Evolutionary conservation across 768 basidiomycete species (phyloP).

Genomic region (Astraeus odoratus): DNA sequence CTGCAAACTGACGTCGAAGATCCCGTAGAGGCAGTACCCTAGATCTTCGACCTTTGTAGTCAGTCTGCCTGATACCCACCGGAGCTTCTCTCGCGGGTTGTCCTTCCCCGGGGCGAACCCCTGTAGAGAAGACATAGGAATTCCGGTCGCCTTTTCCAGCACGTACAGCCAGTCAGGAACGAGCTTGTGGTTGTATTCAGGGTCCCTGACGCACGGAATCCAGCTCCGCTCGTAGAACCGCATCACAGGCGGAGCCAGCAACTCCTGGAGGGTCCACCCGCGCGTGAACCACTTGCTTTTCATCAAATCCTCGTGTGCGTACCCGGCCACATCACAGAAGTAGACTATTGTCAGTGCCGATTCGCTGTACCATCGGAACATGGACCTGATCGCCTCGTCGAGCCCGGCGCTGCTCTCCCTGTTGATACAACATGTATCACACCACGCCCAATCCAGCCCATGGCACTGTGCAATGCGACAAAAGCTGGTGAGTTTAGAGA

Average conservation of each 20-base stretch:
- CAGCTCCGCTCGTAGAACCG: conserved; percentile 5
- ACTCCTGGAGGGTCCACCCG: conserved; percentile 3
- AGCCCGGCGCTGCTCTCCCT: conserved; percentile 13
- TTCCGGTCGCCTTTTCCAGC: conserved; percentile 1
- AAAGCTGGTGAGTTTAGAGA: conserved; percentile 3
- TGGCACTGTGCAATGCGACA: not conserved
- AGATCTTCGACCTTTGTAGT: conserved; percentile 6
- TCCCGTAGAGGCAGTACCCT: conserved; percentile 10
- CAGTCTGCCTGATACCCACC: conserved; percentile 1
- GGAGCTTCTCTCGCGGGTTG: conserved; percentile 4
- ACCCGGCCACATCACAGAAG: conserved; percentile 2
- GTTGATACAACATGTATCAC: conserved; percentile 11
- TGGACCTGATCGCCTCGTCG: conserved; percentile 4
- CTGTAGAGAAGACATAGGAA: not conserved
- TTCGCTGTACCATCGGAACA: conserved; percentile 10
- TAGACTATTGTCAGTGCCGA: conserved; percentile 8
- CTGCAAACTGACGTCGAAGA: conserved; percentile 9
- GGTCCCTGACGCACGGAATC: not conserved
- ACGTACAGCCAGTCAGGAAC: conserved; percentile 1
- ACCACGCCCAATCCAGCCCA: conserved; percentile 4
- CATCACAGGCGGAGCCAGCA: conserved; percentile 2
- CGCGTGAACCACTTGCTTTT: conserved; percentile 6
- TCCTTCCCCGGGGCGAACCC: conserved; percentile 1
- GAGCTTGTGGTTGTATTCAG: conserved; percentile 5
- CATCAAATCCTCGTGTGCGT: not conserved